phyloP scores from a whole-genome alignment of 1,139 yeast genomes.

The Pichia sp. region DNA sequence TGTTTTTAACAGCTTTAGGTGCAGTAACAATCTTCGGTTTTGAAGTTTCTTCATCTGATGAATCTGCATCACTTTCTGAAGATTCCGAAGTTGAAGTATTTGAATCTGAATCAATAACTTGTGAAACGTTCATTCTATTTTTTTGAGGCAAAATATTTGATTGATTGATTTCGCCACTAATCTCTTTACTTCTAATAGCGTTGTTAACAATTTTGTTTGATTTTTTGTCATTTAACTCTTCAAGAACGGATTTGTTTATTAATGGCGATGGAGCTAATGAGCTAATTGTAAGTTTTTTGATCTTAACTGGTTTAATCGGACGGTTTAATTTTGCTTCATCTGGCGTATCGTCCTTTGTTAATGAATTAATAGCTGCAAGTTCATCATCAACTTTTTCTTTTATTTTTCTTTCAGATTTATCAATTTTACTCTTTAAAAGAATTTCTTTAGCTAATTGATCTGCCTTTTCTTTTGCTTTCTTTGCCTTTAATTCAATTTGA shows the following conservation, averaged over 20 bases:
- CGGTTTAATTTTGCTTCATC: constrained; percentile 6
- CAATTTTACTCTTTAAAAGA: neutral
- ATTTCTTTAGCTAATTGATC: constrained; percentile 2
- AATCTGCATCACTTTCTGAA: constrained; percentile 5
- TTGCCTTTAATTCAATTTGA: neutral
- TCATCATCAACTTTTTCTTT: constrained; percentile 5
- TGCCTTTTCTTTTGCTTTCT: neutral
- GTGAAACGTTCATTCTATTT: neutral
- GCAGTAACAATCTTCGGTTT: constrained; percentile 32
- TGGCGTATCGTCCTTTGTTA: constrained; percentile 11
- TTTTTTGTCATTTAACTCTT: neutral
- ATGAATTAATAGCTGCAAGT: constrained; percentile 2
- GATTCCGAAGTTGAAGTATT: neutral
- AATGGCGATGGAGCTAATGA: neutral
- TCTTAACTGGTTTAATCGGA: constrained; percentile 7
- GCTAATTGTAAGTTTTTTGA: constrained; percentile 4
- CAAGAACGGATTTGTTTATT: neutral
- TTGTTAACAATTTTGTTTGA: neutral
- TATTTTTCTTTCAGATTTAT: neutral
- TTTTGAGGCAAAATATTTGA: constrained; percentile 16
- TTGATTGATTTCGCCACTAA: constrained; percentile 15
- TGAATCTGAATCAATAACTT: neutral
- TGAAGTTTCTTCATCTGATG: constrained; percentile 13
- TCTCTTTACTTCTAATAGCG: constrained; percentile 14
- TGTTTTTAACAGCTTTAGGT: constrained; percentile 20